Evolutionary conservation across 345 rosid species (phyloP).

Genomic region (Brassica nigra): DNA sequence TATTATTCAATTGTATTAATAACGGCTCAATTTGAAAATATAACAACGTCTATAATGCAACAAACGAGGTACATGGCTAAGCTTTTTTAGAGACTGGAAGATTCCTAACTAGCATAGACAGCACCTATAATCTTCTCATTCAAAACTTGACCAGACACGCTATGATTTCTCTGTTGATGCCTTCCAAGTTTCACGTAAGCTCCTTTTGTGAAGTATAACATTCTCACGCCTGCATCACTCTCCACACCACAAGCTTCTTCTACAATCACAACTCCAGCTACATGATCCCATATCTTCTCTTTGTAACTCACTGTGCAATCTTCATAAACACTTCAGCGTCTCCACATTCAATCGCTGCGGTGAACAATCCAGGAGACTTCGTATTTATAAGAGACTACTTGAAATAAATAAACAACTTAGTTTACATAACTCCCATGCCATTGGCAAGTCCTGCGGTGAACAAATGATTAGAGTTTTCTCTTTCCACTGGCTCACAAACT

Average conservation of each 20-base stretch:
- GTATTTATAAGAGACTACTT: not conserved
- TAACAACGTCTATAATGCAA: not conserved
- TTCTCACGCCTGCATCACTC: conserved; percentile 81
- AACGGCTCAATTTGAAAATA: too few relatives aligned
- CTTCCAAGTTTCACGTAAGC: conserved; percentile 55
- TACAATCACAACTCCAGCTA: conserved; percentile 79
- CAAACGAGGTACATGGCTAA: not conserved
- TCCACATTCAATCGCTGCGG: conserved; percentile 85
- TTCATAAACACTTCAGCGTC: conserved; percentile 92
- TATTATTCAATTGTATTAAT: too few relatives aligned
- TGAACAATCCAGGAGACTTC: too few relatives aligned
- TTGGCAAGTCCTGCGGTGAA: conserved; percentile 77
- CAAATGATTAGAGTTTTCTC: conserved; percentile 74
- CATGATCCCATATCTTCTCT: conserved; percentile 97
- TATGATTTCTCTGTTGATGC: conserved; percentile 79
- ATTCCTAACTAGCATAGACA: conserved; percentile 90
- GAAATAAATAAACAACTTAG: conserved; percentile 1
- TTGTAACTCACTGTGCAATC: conserved; percentile 81
- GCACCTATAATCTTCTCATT: conserved; percentile 73
- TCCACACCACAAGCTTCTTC: conserved; percentile 96
- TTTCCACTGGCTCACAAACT: conserved; percentile 95
- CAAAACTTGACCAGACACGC: conserved; percentile 60
- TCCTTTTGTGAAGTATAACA: conserved; percentile 79
- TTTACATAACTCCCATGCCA: conserved; percentile 73
- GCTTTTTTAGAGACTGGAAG: conserved; percentile 57